Evolutionary conservation across 1,284 basidiomycete genomes (phyloP).

Genomic region (Cutaneotrichosporon sp.): DNA sequence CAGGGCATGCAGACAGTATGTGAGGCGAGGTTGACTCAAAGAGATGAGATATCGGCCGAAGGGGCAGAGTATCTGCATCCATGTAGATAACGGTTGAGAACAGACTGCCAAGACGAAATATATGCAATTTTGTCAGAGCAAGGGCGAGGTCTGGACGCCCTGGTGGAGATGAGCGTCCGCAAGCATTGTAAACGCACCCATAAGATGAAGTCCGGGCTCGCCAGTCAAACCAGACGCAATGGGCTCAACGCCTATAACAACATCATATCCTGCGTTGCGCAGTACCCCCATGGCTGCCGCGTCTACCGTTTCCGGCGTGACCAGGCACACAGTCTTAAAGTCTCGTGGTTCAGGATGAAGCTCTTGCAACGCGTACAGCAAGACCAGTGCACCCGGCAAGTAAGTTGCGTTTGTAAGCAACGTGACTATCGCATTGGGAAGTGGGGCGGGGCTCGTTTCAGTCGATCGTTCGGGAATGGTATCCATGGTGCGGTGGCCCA

Average conservation of each 20-base stretch:
- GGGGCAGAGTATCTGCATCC: slow-evolving; percentile 90
- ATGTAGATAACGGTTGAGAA: slow-evolving; percentile 89
- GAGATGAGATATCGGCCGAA: slow-evolving; percentile 80
- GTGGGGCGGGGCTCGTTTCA: background rate
- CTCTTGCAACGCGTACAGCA: slow-evolving; percentile 75
- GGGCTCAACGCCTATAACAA: slow-evolving; percentile 85
- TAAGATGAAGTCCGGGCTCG: slow-evolving; percentile 61
- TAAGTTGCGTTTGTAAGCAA: slow-evolving; percentile 85
- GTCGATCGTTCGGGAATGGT: too few relatives aligned
- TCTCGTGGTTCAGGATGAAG: slow-evolving; percentile 62
- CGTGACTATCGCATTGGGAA: slow-evolving; percentile 67
- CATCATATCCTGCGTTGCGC: slow-evolving; percentile 66
- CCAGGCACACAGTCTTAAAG: slow-evolving; percentile 85
- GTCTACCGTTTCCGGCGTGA: slow-evolving; percentile 86
- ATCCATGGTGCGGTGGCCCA: too few relatives aligned
- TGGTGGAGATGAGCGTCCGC: slow-evolving; percentile 46
- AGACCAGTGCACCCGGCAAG: slow-evolving; percentile 82
- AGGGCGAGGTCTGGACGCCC: slow-evolving; percentile 87
- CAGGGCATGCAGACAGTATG: slow-evolving; percentile 72
- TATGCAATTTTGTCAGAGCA: slow-evolving; percentile 91
- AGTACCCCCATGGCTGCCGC: slow-evolving; percentile 77
- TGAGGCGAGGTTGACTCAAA: slow-evolving; percentile 56
- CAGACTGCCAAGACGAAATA: slow-evolving; percentile 75
- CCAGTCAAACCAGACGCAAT: slow-evolving; percentile 59
- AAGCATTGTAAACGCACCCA: slow-evolving; percentile 61